phyloP scores from a whole-genome alignment of 1,284 basidiomycete genomes.

The Malassezia japonica region DNA sequence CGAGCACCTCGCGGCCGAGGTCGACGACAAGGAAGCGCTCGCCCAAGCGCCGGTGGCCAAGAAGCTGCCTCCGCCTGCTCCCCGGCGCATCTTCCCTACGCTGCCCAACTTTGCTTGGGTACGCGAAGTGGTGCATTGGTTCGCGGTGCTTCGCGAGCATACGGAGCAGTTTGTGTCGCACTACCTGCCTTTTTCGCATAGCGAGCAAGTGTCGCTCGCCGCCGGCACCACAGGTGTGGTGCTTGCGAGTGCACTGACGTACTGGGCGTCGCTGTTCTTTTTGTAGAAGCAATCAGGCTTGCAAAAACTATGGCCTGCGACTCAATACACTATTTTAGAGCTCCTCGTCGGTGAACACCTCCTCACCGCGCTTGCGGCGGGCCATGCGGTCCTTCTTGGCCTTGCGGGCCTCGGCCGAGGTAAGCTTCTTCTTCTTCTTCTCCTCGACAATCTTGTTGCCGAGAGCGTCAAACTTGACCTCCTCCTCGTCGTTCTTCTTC shows the following conservation, averaged over 20 bases:
- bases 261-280: neutral
- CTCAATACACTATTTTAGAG: slow-evolving; percentile 9
- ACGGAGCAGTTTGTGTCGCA: neutral
- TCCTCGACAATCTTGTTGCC: slow-evolving; percentile 34
- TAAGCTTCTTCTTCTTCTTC: slow-evolving; percentile 38
- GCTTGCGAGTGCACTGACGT: slow-evolving; percentile 4
- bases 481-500: slow-evolving; percentile 39
- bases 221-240: slow-evolving; percentile 6
- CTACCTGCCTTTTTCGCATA: neutral
- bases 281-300: neutral
- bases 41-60: no score
- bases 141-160: neutral
- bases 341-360: slow-evolving; percentile 31
- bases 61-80: neutral
- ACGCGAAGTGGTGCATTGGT: neutral
- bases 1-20: no score
- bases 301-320: neutral
- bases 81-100: neutral
- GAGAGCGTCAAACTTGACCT: slow-evolving; percentile 35
- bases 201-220: neutral
- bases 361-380: slow-evolving; percentile 31
- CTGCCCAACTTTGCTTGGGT: neutral
- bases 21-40: no score
- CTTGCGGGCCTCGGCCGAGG: slow-evolving; percentile 26
- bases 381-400: slow-evolving; percentile 32